Evolutionary conservation across 1,284 basidiomycete species (phyloP), one percentile per base, ranked within the genome.

Genomic region (Cryptococcus sp.): DNA sequence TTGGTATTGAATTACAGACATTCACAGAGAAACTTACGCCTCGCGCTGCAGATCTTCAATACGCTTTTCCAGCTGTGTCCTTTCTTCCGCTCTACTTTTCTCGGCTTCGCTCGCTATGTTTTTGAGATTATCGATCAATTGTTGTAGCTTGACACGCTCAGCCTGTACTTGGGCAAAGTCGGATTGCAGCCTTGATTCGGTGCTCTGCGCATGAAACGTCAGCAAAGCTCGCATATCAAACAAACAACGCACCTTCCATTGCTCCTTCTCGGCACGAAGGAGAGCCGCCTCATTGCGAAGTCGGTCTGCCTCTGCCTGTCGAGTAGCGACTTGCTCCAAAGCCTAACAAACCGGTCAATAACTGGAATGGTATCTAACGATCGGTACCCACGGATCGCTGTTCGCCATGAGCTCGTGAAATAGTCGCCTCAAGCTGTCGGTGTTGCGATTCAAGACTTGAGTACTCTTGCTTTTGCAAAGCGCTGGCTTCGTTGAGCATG

Each of bases 31-130:
- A 15, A 81, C 85, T 63, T 69, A 93, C 89, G 83, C 84, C 68
- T 93, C 90, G 29, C 80, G 80, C 73, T 93, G 89, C 53, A 94
- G 78, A 73, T 87, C 83, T 65, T 89, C 85, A 39, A 93, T 79
- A 63, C 93, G 87, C 58, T 81, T 85, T 76, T 96, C 93, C 34
- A 95, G 79, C 17, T 89, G 84, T 22, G 85, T 81, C 15, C 89
- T 83, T 67, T 91, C 89, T 61, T 91, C 93, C 66, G 87, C 85
- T 11, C 87, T 86, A 0, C 88, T 88, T 40, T 86, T 83, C 70
- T 95, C 92, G 16, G 91, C 82, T 69, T 96, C 93, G 55, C 84
- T 85, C 68, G 92, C 89, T 86, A 97, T 92, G 68, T 85, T 87
- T 76, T 92, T 90, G 26, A 94, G 86, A 68, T 89, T 94, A 23